phyloP scores from a whole-genome alignment of 2,329 filamentous ascomycete genomes.

The Colletotrichum cordylinicola region DNA sequence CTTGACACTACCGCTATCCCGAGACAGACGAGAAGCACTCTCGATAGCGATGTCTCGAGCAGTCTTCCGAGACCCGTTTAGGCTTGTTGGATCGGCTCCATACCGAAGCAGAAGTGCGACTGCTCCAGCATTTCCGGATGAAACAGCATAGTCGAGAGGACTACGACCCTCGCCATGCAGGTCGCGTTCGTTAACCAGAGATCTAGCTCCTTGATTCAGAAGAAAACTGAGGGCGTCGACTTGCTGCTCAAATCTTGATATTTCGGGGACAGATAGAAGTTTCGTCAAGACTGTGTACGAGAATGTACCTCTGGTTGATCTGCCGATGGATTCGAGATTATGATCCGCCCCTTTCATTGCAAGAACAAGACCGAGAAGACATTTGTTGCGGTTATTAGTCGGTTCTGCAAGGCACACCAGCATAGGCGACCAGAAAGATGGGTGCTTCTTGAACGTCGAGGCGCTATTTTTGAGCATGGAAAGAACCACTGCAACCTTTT shows the following conservation, averaged over 20 bases:
- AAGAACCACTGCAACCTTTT: too few species aligned
- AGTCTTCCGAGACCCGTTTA: not conserved
- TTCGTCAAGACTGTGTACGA: not conserved
- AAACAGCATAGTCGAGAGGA: not conserved
- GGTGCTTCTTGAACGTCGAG: too few species aligned
- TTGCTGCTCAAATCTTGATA: not conserved
- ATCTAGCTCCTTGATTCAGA: not conserved
- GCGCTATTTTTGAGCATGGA: too few species aligned
- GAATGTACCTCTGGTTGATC: not conserved
- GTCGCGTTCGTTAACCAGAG: not conserved
- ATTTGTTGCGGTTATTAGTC: too few species aligned
- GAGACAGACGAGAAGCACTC: not conserved
- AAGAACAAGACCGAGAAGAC: not conserved
- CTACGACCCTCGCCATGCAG: too few species aligned
- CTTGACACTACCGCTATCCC: too few species aligned
- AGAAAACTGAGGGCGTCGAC: not conserved
- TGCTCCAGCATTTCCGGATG: not conserved
- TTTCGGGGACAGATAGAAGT: not conserved
- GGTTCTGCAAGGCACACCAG: too few species aligned
- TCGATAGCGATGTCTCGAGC: not conserved
- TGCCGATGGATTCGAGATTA: too few species aligned
- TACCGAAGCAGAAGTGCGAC: not conserved
- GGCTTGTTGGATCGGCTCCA: not conserved
- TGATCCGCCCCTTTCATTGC: too few species aligned
- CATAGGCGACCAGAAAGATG: too few species aligned